Conservation (phyloP, 345 rosid species). For the Eutrema japonicum region DNA sequence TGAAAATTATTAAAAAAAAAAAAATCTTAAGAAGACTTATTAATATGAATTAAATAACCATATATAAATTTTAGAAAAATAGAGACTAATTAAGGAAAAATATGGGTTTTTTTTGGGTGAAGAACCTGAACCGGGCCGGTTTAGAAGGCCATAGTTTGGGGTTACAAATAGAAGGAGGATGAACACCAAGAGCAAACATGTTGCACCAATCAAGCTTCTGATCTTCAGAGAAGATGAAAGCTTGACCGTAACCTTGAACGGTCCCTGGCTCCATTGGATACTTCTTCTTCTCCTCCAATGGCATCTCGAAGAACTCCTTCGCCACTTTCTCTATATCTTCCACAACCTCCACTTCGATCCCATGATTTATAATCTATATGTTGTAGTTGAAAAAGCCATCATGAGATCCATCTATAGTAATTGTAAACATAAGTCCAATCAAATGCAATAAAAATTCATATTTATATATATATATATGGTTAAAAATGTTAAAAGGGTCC, state of each 20-base stretch:
- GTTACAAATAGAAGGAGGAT: constrained; percentile 70
- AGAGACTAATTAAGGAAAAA: neutral
- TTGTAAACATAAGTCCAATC: neutral
- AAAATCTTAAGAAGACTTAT: neutral
- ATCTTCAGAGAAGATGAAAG: constrained; percentile 90
- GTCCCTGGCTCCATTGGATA: constrained; percentile 93
- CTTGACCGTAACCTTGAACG: constrained; percentile 94
- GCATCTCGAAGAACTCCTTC: constrained; percentile 75
- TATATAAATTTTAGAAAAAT: no score
- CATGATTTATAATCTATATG: constrained; percentile 81
- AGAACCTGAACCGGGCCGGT: constrained; percentile 75
- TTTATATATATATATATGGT: neutral
- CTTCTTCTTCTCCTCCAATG: constrained; percentile 79
- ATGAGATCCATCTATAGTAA: constrained; percentile 13
- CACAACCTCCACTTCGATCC: constrained; percentile 58
- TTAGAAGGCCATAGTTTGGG: constrained; percentile 82
- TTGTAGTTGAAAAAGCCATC: neutral
- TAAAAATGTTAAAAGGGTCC: constrained; percentile 2
- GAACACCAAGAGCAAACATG: constrained; percentile 93
- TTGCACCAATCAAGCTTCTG: constrained; percentile 99
- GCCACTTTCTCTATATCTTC: constrained; percentile 75
- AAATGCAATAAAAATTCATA: neutral
- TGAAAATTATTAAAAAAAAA: neutral
- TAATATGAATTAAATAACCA: neutral
- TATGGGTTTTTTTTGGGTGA: neutral